Evolutionary conservation across 371 early-diverging fungal species (phyloP).

Genomic region (Mucor circinelloides): DNA sequence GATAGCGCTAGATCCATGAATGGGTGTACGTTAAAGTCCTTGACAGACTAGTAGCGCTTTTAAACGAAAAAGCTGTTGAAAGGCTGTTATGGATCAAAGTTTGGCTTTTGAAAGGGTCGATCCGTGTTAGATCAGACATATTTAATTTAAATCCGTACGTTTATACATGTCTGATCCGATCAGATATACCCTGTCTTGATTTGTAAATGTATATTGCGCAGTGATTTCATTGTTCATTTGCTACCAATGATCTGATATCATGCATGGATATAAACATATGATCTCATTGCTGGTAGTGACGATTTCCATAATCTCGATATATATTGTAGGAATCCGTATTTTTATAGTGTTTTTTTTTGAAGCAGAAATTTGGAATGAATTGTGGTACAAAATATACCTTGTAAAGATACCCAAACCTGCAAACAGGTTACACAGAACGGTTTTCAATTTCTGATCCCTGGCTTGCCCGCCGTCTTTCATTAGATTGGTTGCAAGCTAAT

Average conservation of each 20-base stretch:
- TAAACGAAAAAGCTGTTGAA: too few species aligned
- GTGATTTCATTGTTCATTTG: too few species aligned
- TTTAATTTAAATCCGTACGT: neutral
- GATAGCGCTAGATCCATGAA: too few species aligned
- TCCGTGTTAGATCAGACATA: neutral
- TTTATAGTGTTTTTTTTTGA: neutral
- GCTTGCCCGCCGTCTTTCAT: neutral
- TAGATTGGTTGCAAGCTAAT: neutral
- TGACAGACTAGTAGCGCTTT: too few species aligned
- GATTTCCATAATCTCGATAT: neutral
- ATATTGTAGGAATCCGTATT: neutral
- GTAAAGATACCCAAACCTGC: neutral
- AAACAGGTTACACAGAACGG: neutral
- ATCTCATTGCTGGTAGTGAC: neutral
- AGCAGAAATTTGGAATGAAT: neutral
- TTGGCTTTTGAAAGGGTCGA: neutral
- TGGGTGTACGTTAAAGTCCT: too few species aligned
- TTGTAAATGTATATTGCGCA: neutral
- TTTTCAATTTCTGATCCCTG: neutral
- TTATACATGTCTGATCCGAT: neutral
- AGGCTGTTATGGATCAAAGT: neutral
- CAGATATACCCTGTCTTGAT: neutral
- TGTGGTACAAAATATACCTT: constrained; percentile 1
- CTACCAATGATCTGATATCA: neutral
- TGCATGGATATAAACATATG: neutral